These are phyloP conservation scores for Curvularia sp. DNA, from an alignment of 2,329 filamentous ascomycete species.

Conservation along the genomic window DNA sequence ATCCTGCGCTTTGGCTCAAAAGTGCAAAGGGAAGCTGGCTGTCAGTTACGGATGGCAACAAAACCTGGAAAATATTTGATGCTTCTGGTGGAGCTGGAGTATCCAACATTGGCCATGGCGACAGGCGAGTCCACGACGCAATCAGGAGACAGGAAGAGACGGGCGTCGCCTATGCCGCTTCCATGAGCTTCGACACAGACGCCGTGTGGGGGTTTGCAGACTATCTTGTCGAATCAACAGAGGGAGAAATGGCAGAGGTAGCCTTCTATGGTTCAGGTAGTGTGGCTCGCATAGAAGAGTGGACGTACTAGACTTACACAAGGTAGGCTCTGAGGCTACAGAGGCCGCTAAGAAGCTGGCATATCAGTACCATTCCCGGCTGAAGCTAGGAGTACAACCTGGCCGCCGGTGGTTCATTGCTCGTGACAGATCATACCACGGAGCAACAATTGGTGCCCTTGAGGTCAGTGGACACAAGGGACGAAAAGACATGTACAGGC, in stretches of 20 bases:
- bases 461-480: slow-evolving; percentile 68
- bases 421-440: slow-evolving; percentile 72
- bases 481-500: slow-evolving; percentile 68
- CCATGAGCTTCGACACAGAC: slow-evolving; percentile 58
- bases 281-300: not conserved
- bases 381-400: slow-evolving; percentile 61
- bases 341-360: slow-evolving; percentile 73
- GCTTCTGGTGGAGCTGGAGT: slow-evolving; percentile 77
- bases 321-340: slow-evolving; percentile 65
- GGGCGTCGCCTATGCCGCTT: slow-evolving; percentile 43
- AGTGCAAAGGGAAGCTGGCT: slow-evolving; percentile 60
- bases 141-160: slow-evolving; percentile 64
- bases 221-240: slow-evolving; percentile 60
- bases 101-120: slow-evolving; percentile 72
- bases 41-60: slow-evolving; percentile 55
- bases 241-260: slow-evolving; percentile 61
- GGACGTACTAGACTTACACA: not conserved
- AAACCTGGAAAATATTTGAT: slow-evolving; percentile 67
- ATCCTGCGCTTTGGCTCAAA: slow-evolving; percentile 57
- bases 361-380: slow-evolving; percentile 67
- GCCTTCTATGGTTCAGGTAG: slow-evolving; percentile 67
- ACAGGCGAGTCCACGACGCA: slow-evolving; percentile 66
- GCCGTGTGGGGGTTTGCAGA: slow-evolving; percentile 62
- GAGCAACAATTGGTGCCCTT: slow-evolving; percentile 72
- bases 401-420: slow-evolving; percentile 68